Evolutionary conservation across 1,284 basidiomycete species (phyloP).

Genomic region (Sanghuangporus weigelae): DNA sequence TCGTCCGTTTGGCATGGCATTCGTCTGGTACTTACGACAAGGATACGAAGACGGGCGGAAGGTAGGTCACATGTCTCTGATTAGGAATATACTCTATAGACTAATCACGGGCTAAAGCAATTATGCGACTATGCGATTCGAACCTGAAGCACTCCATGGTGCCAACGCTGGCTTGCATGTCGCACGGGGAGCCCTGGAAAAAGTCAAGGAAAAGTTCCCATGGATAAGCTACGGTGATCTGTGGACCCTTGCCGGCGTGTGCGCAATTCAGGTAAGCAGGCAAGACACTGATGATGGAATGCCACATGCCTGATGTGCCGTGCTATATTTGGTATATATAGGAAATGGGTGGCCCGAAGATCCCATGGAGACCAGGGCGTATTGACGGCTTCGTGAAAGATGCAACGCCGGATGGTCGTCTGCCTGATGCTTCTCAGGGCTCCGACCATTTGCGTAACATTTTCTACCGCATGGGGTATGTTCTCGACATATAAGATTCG

Average conservation of each 20-base stretch:
- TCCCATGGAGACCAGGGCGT: constrained; percentile 87
- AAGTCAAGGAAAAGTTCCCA: constrained; percentile 78
- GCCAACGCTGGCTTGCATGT: constrained; percentile 86
- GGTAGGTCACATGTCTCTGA: constrained; percentile 37
- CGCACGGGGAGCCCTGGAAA: constrained; percentile 83
- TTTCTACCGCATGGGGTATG: constrained; percentile 85
- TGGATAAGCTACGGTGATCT: constrained; percentile 95
- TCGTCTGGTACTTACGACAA: constrained; percentile 90
- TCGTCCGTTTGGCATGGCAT: constrained; percentile 95
- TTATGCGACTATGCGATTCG: constrained; percentile 94
- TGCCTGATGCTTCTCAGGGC: constrained; percentile 87
- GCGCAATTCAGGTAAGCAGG: constrained; percentile 62
- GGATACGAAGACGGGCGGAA: constrained; percentile 81
- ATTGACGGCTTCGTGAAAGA: constrained; percentile 76
- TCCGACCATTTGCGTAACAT: constrained; percentile 83
- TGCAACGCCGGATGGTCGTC: constrained; percentile 88
- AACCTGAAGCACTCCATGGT: constrained; percentile 77
- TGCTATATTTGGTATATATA: constrained; percentile 19
- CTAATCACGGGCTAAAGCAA: constrained; percentile 47
- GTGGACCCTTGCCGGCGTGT: constrained; percentile 89
- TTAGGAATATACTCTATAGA: neutral
- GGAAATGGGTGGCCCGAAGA: constrained; percentile 79
- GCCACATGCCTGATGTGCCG: neutral
- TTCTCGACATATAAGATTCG: neutral
- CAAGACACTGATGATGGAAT: neutral